Base-by-base conservation (phyloP, 2,329 filamentous ascomycete genomes). In the Pseudovirgaria hyperparasitica region DNA sequence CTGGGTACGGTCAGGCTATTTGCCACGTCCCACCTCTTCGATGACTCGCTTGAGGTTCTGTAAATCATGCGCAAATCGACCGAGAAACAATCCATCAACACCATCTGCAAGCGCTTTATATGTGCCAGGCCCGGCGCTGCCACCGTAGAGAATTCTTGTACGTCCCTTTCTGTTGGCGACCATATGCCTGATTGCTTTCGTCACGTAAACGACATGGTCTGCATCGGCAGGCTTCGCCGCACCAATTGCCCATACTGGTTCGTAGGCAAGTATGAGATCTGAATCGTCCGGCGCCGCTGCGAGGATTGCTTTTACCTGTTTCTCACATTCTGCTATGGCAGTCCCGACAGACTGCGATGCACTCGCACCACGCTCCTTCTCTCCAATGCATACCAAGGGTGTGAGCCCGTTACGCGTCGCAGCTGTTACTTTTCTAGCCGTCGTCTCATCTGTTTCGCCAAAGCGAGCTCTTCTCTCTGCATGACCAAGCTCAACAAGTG, bases 211-310 rank as follows among this genome's bases (percentile, higher is more conserved):
- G 1, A 92, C 78, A 46, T 92, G 76, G 34, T 76, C 73, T 11
- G 75, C 68, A 6, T 66, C 66, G 0, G 82, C 82, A 3, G 82
- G 82, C 42, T 76, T 61, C 2, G 67, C 60, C 7, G 81, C 75
- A 1, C 82, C 82, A 51, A 90, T 92, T 1, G 82, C 82, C 82
- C 82, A 92, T 2, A 90, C 81, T 6, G 82, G 82, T 58, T 92
- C 82, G 46, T 92, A 92, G 1, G 82, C 82, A 31, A 92, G 65
- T 5, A 87, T 69, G 5, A 90, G 66, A 25, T 84, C 76, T 0
- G 72, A 69, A 10, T 71, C 62, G 8, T 60, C 59, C 1, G 73
- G 65, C 6, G 87, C 58, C 0, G 62, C 67, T 1, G 57, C 57
- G 27, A 90, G 48, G 3, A 82, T 72, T 2, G 70, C 60, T 20